A percentile compares a stretch with the other conserved stretches of the same genome.
Evolutionary conservation across 345 rosid species (phyloP).

Genomic region (Eucalyptus sp.): DNA sequence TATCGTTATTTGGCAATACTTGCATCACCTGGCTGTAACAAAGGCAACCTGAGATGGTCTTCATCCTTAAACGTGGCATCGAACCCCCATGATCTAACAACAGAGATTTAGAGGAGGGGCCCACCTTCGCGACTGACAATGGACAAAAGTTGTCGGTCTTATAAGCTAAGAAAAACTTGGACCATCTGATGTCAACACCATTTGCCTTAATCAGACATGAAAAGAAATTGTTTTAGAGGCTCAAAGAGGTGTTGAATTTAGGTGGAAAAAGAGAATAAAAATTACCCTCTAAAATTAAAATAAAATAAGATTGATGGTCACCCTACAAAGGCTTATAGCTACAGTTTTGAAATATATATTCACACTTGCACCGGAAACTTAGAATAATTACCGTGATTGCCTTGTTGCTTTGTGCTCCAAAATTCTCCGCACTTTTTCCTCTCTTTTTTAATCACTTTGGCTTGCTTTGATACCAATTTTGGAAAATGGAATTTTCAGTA

Average conservation of each 20-base stretch:
- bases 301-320: neutral
- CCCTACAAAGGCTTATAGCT: neutral
- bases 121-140: neutral
- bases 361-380: conserved; percentile 7
- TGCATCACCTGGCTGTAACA: neutral
- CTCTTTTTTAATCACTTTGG: neutral
- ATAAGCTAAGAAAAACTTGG: neutral
- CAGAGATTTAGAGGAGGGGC: neutral
- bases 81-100: neutral
- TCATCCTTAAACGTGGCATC: neutral
- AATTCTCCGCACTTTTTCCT: neutral
- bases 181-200: neutral
- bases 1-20: neutral
- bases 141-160: neutral
- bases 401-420: neutral
- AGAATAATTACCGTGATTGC: conserved; percentile 3
- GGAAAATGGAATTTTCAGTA: neutral
- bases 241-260: neutral
- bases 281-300: neutral
- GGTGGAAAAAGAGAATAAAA: neutral
- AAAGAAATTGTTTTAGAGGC: neutral
- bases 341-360: neutral
- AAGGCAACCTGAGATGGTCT: neutral
- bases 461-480: neutral
- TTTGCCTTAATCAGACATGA: neutral